phyloP scores from a whole-genome alignment of 805 yeast genomes.

The Komagataella mondaviorum region DNA sequence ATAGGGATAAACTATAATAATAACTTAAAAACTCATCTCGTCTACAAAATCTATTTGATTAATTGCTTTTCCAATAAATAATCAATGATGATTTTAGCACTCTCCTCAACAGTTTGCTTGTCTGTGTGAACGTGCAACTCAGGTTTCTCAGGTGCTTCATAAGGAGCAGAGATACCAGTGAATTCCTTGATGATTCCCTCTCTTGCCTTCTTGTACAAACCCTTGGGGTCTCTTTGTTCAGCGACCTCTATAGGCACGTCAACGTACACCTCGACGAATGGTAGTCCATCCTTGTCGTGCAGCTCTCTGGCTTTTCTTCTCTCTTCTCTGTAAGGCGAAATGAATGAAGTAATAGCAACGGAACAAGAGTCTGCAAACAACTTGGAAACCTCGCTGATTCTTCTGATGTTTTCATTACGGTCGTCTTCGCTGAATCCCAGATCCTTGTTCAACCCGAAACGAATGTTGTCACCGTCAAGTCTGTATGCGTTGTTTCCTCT shows the following conservation, averaged over 20 bases:
- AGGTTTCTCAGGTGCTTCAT: slow-evolving; percentile 80
- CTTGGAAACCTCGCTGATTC: slow-evolving; percentile 90
- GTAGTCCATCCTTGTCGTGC: slow-evolving; percentile 61
- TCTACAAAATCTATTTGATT: background rate
- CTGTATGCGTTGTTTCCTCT: slow-evolving; percentile 68
- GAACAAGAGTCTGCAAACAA: slow-evolving; percentile 88
- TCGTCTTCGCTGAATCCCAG: slow-evolving; percentile 86
- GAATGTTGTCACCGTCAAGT: slow-evolving; percentile 86
- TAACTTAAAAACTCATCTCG: background rate
- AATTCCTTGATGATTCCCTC: slow-evolving; percentile 89
- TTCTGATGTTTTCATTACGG: slow-evolving; percentile 87
- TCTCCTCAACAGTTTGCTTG: slow-evolving; percentile 60
- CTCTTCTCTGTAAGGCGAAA: slow-evolving; percentile 81
- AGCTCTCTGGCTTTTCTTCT: slow-evolving; percentile 77
- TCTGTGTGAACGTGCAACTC: slow-evolving; percentile 75
- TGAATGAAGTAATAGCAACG: slow-evolving; percentile 81
- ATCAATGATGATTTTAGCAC: slow-evolving; percentile 58
- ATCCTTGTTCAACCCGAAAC: slow-evolving; percentile 92
- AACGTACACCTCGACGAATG: slow-evolving; percentile 82
- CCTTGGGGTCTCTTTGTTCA: slow-evolving; percentile 95
- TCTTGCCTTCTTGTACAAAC: slow-evolving; percentile 91
- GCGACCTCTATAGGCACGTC: slow-evolving; percentile 93
- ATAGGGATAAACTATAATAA: background rate
- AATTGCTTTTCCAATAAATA: slow-evolving; percentile 42
- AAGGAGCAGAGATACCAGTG: slow-evolving; percentile 93